These are phyloP conservation scores for Mortierella hygrophila DNA, from an alignment of 192 early-diverging fungal species.

Conservation along the genomic window DNA sequence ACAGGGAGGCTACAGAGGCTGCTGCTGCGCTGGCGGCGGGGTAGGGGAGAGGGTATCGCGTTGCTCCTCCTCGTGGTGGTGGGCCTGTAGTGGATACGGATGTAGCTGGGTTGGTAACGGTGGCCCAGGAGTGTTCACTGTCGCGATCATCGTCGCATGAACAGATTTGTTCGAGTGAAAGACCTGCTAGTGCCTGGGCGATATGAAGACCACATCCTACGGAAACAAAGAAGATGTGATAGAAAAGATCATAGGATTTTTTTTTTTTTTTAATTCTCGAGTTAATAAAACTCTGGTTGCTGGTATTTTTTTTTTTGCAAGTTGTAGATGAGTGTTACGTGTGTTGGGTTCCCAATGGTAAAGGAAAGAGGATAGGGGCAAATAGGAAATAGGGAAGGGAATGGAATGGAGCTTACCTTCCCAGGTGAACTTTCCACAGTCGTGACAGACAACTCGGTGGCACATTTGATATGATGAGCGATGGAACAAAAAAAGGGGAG, in stretches of 20 bases:
- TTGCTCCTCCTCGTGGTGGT: not conserved
- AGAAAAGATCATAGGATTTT: not conserved
- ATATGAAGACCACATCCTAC: conserved; percentile 52
- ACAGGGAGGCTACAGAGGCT: not conserved
- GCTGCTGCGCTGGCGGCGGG: not conserved
- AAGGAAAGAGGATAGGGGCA: not conserved
- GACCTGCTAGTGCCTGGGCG: conserved; percentile 41
- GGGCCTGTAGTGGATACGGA: not conserved
- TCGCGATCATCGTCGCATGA: conserved; percentile 51
- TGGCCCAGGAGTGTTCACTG: conserved; percentile 44
- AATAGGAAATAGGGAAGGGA: not conserved
- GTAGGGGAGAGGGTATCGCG: conserved; percentile 17
- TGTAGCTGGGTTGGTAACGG: not conserved
- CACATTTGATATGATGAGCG: conserved; percentile 28
- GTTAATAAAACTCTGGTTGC: not conserved
- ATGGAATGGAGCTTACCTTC: conserved; percentile 24
- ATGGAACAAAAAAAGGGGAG: not conserved
- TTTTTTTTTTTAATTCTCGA: not conserved
- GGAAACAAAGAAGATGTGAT: not conserved
- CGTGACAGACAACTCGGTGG: conserved; percentile 32
- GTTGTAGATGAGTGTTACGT: not conserved
- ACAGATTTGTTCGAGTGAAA: conserved; percentile 46
- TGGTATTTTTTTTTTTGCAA: too few relatives aligned
- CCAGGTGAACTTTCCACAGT: conserved; percentile 51
- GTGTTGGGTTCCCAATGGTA: not conserved